Conservation (phyloP, 306 rosid genomes). For the Prunus salicina region DNA sequence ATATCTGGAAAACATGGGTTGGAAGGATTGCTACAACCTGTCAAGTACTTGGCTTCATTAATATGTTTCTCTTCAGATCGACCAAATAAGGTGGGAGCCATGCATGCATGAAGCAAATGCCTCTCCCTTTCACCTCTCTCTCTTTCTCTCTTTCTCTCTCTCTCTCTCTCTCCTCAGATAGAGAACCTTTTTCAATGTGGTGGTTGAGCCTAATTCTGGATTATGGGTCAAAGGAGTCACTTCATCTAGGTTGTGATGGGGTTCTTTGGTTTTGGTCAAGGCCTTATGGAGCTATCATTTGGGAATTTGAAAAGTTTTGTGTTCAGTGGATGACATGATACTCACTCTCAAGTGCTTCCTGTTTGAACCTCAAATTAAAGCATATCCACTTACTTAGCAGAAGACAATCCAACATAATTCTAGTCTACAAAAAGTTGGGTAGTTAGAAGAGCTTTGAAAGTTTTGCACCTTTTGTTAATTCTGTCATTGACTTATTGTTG, state of each 20-base stretch:
- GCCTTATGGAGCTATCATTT: constrained; percentile 6
- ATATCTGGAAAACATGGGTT: constrained; percentile 7
- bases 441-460: constrained; percentile 1
- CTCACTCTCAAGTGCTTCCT: constrained; percentile 31
- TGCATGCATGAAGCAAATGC: constrained; percentile 13
- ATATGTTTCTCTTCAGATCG: constrained; percentile 1
- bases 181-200: neutral
- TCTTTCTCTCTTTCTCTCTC: too few species aligned
- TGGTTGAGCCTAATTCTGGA: neutral
- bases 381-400: constrained; percentile 6
- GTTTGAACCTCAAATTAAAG: constrained; percentile 24
- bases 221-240: constrained; percentile 7
- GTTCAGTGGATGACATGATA: constrained; percentile 28
- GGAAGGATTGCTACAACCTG: constrained; percentile 6
- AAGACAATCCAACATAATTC: constrained; percentile 4
- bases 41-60: constrained; percentile 5
- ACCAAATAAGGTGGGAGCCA: constrained; percentile 12
- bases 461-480: constrained; percentile 2
- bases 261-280: constrained; percentile 21
- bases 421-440: constrained; percentile 1
- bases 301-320: constrained; percentile 12
- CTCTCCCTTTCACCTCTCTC: constrained; percentile 2
- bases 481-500: neutral
- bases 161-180: neutral
- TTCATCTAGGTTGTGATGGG: constrained; percentile 1